Base-by-base conservation (phyloP, 2,329 filamentous ascomycete species). In the Nannizziopsis barbatae region DNA sequence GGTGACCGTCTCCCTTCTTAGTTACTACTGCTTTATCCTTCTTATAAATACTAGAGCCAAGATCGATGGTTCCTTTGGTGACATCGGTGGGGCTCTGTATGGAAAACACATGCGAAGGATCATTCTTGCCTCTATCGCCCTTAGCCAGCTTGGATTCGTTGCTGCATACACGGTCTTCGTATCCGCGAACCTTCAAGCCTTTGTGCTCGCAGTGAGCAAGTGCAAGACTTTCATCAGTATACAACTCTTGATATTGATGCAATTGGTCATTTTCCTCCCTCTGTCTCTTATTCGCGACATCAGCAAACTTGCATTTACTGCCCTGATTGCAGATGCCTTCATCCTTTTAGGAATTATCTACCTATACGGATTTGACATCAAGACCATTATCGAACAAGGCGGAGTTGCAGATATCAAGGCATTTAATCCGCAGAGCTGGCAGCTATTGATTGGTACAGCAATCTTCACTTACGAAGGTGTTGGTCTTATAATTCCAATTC, bases 391-490 rank as follows among this genome's bases (percentile, higher is more conserved):
- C 53, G 75, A 86, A 47, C 71, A 77, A 49, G 87, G 87, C 10
- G 69, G 67, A n/a, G 69, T 95, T 18, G 76, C 87, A 4, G 92
- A 98, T 63, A 89, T 96, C 60, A 78, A 84, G 57, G 76, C 84
- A 60, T 96, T 98, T 75, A 98, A 98, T 71, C 68, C 83, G 36
- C 80, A 84, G 52, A 83, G 88, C 64, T 98, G 93, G 92, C 95
- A 92, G 0, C 76, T 98, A 3, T 96, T 98, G 65, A 98, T 98
- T 58, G 93, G 92, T 53, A 98, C 93, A 0, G 92, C 93, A 22
- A 96, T 98, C 63, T 98, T 98, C 70, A 96, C 92, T 0, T 98
- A 96, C 62, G 92, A 98, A 64, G 92, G 92, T 22, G 93, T 98
- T 52, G 93, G 92, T 10, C 79, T 98, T 42, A 93, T 98, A 65